Evolutionary conservation across 2,329 filamentous ascomycete genomes (phyloP).

Genomic region (Ophiocordyceps polyrhachis-furcata): DNA sequence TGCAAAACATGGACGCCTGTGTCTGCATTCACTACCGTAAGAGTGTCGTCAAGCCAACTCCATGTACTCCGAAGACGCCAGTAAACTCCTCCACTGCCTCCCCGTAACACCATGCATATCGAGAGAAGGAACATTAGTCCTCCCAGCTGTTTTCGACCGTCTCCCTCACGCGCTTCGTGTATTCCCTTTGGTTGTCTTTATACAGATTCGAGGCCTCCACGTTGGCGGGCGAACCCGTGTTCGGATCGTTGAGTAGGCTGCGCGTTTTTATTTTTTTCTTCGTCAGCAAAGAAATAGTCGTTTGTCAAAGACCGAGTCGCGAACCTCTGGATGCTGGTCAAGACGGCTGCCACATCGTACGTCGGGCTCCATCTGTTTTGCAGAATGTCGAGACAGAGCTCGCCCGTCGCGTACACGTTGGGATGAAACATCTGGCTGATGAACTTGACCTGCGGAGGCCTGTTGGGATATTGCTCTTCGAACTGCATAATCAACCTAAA

Average conservation of each 20-base stretch:
- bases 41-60: constrained; percentile 10
- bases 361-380: constrained; percentile 98
- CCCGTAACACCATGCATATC: neutral
- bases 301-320: neutral
- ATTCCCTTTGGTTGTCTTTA: constrained; percentile 95
- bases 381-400: constrained; percentile 88
- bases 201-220: constrained; percentile 96
- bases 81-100: constrained; percentile 2
- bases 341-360: constrained; percentile 89
- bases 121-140: constrained; percentile 31
- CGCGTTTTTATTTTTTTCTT: too few relatives aligned
- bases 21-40: neutral
- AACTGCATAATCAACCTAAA: constrained; percentile 98
- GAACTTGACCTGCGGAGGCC: constrained; percentile 93
- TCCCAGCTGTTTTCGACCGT: constrained; percentile 99
- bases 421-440: constrained; percentile 99
- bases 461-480: constrained; percentile 97
- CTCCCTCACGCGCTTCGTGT: constrained; percentile 84
- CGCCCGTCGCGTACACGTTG: constrained; percentile 93
- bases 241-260: constrained; percentile 91
- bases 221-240: constrained; percentile 95
- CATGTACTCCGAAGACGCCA: constrained; percentile 14
- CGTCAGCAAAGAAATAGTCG: constrained; percentile 9
- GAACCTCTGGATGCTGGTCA: constrained; percentile 95
- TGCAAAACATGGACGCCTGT: neutral